Evolutionary conservation across 192 early-diverging fungal species (phyloP).

Genomic region (Backusella luteola): DNA sequence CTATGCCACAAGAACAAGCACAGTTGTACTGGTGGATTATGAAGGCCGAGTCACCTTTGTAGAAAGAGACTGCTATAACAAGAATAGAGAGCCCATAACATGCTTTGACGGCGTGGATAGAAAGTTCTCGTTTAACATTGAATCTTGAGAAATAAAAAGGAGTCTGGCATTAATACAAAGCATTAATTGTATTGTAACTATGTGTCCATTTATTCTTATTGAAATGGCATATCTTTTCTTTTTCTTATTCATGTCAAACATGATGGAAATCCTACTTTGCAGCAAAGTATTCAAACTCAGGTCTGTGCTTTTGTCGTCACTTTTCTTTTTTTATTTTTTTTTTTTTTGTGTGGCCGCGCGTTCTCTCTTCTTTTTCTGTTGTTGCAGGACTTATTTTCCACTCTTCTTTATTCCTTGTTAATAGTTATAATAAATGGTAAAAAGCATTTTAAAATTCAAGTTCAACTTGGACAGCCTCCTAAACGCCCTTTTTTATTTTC

Average conservation of each 20-base stretch:
- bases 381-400: not conserved
- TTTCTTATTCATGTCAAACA: not conserved
- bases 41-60: constrained; percentile 32
- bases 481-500: constrained; percentile 47
- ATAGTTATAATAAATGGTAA: not conserved
- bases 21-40: constrained; percentile 41
- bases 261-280: too few relatives aligned
- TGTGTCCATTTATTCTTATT: too few relatives aligned
- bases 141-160: not conserved
- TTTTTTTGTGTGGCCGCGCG: not conserved
- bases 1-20: constrained; percentile 41
- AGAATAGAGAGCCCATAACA: not conserved
- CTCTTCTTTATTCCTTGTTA: not conserved
- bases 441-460: not conserved
- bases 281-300: not conserved
- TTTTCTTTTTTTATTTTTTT: too few relatives aligned
- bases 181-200: too few relatives aligned
- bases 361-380: not conserved
- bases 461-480: too few relatives aligned
- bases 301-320: not conserved
- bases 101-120: not conserved
- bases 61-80: constrained; percentile 22
- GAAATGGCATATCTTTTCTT: not conserved
- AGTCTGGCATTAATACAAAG: too few relatives aligned
- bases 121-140: not conserved